phyloP scores from a whole-genome alignment of 2,329 filamentous ascomycete species.

The Sarocladiaceae sp. region DNA sequence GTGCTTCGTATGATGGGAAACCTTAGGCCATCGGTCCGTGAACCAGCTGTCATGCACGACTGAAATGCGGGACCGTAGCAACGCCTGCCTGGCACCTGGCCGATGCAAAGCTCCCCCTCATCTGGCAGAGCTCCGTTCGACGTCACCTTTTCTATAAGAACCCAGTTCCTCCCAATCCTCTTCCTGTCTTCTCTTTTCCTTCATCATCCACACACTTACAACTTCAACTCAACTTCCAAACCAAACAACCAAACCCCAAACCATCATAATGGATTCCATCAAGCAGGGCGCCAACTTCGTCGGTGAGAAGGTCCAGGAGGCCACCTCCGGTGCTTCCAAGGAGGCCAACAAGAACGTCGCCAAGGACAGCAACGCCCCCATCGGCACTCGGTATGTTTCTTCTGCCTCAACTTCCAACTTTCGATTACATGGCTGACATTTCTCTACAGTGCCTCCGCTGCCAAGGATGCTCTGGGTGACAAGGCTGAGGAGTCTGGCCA shows the following conservation, averaged over 20 bases:
- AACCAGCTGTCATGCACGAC: neutral
- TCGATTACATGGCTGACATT: slow-evolving; percentile 14
- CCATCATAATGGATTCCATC: slow-evolving; percentile 44
- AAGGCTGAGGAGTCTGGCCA: slow-evolving; percentile 42
- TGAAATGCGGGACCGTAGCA: neutral
- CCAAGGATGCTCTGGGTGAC: slow-evolving; percentile 46
- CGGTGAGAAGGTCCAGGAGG: slow-evolving; percentile 57
- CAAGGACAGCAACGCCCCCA: slow-evolving; percentile 52
- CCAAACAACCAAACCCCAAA: slow-evolving; percentile 11
- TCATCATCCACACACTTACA: slow-evolving; percentile 19
- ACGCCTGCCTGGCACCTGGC: neutral
- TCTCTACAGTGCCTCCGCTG: slow-evolving; percentile 32
- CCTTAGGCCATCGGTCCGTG: neutral
- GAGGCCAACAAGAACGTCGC: slow-evolving; percentile 66
- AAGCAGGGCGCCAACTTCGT: slow-evolving; percentile 65
- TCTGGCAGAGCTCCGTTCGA: neutral
- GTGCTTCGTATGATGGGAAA: slow-evolving; percentile 1
- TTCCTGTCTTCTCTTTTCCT: neutral
- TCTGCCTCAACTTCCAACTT: neutral
- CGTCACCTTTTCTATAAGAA: slow-evolving; percentile 10
- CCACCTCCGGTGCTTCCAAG: slow-evolving; percentile 54
- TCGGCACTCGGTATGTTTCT: slow-evolving; percentile 49
- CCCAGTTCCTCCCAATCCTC: neutral
- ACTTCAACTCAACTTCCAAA: slow-evolving; percentile 11
- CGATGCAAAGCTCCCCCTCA: neutral